Evolutionary conservation across 148 eudicot genomes (phyloP), one percentile per base, ranked within the genome.

Genomic region (Rheum nobile): DNA sequence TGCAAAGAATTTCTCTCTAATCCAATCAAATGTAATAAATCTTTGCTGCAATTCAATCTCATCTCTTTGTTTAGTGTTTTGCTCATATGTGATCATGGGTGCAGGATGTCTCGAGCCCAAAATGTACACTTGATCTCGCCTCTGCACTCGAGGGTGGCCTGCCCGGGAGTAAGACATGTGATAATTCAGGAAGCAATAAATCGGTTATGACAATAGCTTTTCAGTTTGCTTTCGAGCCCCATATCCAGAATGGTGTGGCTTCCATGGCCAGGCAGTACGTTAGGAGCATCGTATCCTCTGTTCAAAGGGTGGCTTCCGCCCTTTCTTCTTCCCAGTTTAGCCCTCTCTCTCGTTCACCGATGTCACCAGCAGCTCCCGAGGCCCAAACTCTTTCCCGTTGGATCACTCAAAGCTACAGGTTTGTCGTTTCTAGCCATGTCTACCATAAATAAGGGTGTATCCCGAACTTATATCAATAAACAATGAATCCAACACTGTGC

Each of bases 201-300:
- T 91, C 97, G 4, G 89, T 91, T 21, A 89, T 91, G 96, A 88
- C 96, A 34, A 85, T 91, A 76, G 96, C 96, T 17, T 88, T 91
- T 77, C 96, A 91, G 80, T 89, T 91, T 81, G 91, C 96, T 14
- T 91, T 80, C 42, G 93, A 91, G 77, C 79, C 83, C 55, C 93
- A 88, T 71, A 88, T 91, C 69, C 96, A 91, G 76, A 93, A 87
- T 44, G 87, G 81, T 31, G 81, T 91, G 38, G 89, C 89, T 31
- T 75, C 89, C 35, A 91, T 91, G 96, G 96, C 96, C 13, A 83
- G 96, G 13, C 96, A 88, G 71, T 88, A 91, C 75, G 84, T 91
- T 26, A 79, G 96, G 22, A 87, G 91, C 31, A 86, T 91, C 47
- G 83, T 91, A 34, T 77, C 93, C 32, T 88, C 96, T 34, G 91